These are phyloP conservation scores for Camelina neglecta DNA, from an alignment of 345 rosid species.

Conservation along the genomic window DNA sequence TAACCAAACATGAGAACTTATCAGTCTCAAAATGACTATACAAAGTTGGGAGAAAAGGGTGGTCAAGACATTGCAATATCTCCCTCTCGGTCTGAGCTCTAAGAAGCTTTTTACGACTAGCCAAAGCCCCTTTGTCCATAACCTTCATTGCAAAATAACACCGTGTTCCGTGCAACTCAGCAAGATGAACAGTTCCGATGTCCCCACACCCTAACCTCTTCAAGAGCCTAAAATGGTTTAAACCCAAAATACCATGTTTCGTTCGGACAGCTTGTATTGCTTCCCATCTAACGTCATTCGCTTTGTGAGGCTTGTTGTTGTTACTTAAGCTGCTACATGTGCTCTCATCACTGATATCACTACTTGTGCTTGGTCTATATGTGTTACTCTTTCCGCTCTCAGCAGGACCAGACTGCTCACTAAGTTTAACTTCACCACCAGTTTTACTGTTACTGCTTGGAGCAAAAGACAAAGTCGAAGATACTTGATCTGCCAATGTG, in stretches of 20 bases:
- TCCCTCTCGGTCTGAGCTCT: slow-evolving; percentile 85
- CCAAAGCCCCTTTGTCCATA: slow-evolving; percentile 73
- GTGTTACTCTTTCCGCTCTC: slow-evolving; percentile 61
- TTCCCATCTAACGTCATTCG: slow-evolving; percentile 75
- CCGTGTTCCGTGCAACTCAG: slow-evolving; percentile 69
- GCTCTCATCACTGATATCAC: slow-evolving; percentile 79
- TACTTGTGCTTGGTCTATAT: slow-evolving; percentile 72
- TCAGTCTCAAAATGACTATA: slow-evolving; percentile 82
- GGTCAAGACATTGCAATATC: slow-evolving; percentile 72
- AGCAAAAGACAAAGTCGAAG: slow-evolving; percentile 51
- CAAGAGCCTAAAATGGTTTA: slow-evolving; percentile 73
- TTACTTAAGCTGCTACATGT: slow-evolving; percentile 71
- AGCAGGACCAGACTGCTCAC: slow-evolving; percentile 51
- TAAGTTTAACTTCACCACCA: slow-evolving; percentile 51
- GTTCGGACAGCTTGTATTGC: slow-evolving; percentile 74
- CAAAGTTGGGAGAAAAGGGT: slow-evolving; percentile 80
- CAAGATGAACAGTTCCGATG: slow-evolving; percentile 74
- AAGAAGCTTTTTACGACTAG: slow-evolving; percentile 77
- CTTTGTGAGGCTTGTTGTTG: slow-evolving; percentile 70
- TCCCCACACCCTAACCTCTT: slow-evolving; percentile 82
- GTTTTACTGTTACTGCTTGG: slow-evolving; percentile 46
- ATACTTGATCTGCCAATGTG: slow-evolving; percentile 53
- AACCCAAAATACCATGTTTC: slow-evolving; percentile 65
- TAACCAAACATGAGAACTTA: slow-evolving; percentile 79
- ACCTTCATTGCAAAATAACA: slow-evolving; percentile 78